Evolutionary conservation across 2,329 filamentous ascomycete species (phyloP).

Genomic region (Diaporthe sp.): DNA sequence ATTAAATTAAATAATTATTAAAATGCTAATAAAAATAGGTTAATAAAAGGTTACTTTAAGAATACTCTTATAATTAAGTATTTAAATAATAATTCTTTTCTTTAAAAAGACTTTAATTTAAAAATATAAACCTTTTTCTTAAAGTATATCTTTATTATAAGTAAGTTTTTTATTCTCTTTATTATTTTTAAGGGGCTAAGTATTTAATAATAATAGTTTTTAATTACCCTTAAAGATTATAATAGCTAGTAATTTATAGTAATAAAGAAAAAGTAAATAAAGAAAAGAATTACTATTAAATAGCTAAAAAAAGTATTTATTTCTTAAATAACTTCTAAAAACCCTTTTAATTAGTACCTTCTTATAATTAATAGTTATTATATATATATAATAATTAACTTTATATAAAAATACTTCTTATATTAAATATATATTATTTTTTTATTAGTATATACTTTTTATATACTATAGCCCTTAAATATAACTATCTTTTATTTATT

Average conservation of each 20-base stretch:
- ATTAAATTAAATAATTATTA: neutral
- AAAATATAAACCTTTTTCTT: neutral
- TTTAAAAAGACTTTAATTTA: neutral
- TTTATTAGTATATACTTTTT: neutral
- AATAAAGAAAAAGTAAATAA: neutral
- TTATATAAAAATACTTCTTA: neutral
- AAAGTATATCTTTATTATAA: neutral
- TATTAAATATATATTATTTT: neutral
- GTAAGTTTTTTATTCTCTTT: neutral
- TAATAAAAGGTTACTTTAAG: neutral
- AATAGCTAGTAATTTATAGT: neutral
- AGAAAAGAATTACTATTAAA: neutral
- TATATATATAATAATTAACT: neutral
- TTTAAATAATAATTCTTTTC: neutral
- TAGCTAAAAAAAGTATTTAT: neutral
- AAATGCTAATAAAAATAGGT: neutral
- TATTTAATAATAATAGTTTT: neutral
- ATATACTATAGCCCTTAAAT: too few species aligned
- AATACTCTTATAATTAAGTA: neutral
- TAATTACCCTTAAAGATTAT: neutral
- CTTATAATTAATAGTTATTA: neutral
- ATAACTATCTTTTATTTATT: neutral
- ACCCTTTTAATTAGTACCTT: accelerated
- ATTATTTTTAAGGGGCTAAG: neutral
- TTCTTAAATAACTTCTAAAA: neutral